Conservation (phyloP, 176 grass and related monocot species). For the Calamus simplicifolius region DNA sequence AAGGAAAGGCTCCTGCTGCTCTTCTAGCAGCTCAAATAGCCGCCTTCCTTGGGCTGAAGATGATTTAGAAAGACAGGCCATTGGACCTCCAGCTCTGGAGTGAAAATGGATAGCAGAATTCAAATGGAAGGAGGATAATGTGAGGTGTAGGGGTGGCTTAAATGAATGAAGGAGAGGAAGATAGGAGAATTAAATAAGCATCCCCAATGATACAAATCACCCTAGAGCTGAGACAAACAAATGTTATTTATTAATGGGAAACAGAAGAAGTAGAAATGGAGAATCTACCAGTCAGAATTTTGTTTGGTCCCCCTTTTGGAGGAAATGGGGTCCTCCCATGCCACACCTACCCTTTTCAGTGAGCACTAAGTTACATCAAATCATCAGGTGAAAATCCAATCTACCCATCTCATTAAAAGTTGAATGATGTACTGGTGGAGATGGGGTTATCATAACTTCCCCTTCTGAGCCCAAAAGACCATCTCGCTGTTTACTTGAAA, state of each 20-base stretch:
- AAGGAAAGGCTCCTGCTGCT: slow-evolving; percentile 83
- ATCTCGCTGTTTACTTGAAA: no score
- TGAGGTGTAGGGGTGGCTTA: not conserved
- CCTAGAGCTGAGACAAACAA: not conserved
- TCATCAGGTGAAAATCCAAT: slow-evolving; percentile 32
- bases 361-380: slow-evolving; percentile 21
- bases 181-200: not conserved
- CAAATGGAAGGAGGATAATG: not conserved
- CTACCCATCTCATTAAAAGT: not conserved
- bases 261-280: slow-evolving; percentile 1
- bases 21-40: slow-evolving; percentile 73
- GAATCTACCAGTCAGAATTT: not conserved
- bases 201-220: no score
- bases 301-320: not conserved
- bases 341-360: not conserved
- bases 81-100: not conserved
- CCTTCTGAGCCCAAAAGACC: no score
- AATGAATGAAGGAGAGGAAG: not conserved
- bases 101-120: not conserved
- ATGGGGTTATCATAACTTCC: no score
- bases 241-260: not conserved
- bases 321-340: no score
- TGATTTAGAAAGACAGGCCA: slow-evolving; percentile 38
- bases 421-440: no score
- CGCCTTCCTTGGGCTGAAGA: slow-evolving; percentile 32